Conservation (phyloP, 1,284 basidiomycete genomes). For the Trichosporon sp. region DNA sequence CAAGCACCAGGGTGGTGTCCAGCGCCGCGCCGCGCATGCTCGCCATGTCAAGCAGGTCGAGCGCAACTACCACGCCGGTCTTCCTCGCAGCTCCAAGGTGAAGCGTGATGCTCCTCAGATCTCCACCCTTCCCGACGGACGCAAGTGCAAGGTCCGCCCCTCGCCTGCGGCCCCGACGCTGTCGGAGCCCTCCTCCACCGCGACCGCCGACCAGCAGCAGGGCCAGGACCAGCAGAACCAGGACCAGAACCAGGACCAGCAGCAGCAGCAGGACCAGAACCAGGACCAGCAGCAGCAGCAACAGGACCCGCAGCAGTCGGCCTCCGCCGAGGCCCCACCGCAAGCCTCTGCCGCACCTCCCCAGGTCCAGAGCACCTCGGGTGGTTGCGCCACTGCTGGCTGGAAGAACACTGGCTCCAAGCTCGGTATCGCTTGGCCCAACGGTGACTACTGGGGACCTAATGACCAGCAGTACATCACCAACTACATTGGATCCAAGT, state of each 20-base stretch:
- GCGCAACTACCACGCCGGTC: background rate
- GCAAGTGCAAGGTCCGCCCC: slow-evolving; percentile 49
- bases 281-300: slow-evolving; percentile 1
- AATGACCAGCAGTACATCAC: slow-evolving; percentile 57
- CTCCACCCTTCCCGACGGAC: slow-evolving; percentile 43
- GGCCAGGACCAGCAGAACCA: background rate
- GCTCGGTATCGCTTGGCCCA: slow-evolving; percentile 68
- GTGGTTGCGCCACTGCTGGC: slow-evolving; percentile 18
- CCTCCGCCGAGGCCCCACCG: background rate
- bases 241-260: background rate
- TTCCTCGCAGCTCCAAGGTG: slow-evolving; percentile 16
- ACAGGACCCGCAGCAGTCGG: background rate
- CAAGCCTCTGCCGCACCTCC: background rate
- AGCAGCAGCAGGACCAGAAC: background rate
- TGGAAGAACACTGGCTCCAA: slow-evolving; percentile 57
- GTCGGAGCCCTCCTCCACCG: background rate
- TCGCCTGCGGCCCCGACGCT: slow-evolving; percentile 28
- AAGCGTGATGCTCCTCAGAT: slow-evolving; percentile 28
- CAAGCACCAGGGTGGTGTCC: slow-evolving; percentile 16
- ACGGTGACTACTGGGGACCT: slow-evolving; percentile 49
- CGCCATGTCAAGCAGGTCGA: slow-evolving; percentile 11
- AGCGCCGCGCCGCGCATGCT: slow-evolving; percentile 8
- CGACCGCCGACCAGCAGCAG: slow-evolving; percentile 19
- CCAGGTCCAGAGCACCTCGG: background rate
- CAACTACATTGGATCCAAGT: slow-evolving; percentile 50